Conservation (phyloP, 495 filamentous ascomycete species). For the Choiromyces venosus region DNA sequence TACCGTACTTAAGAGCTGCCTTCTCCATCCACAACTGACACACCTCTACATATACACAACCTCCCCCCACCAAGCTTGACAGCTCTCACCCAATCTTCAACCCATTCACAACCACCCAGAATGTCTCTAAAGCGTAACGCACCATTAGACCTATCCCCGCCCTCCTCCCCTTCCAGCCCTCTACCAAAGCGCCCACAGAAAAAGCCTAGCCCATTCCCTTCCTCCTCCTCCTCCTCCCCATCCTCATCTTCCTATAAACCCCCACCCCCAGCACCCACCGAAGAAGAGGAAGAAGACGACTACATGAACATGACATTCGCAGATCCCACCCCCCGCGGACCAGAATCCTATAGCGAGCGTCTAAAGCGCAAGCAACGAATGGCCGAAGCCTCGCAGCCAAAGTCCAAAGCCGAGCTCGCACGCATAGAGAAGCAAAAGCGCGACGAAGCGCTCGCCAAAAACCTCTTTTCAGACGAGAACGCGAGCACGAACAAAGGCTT, state of each 20-base stretch:
- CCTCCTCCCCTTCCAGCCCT: conserved; percentile 6
- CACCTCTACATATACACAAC: background rate
- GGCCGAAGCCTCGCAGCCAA: conserved; percentile 55
- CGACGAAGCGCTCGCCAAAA: conserved; percentile 66
- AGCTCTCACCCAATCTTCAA: background rate
- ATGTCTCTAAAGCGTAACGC: background rate
- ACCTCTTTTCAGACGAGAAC: conserved; percentile 56
- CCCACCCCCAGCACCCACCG: conserved; percentile 3
- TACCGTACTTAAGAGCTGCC: conserved; percentile 9
- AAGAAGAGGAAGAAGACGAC: conserved; percentile 55
- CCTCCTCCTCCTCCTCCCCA: background rate
- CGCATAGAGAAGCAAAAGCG: conserved; percentile 62
- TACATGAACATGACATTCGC: conserved; percentile 63
- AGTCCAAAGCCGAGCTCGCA: conserved; percentile 77
- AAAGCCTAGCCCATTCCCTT: background rate
- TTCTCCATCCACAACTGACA: background rate
- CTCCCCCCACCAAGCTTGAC: background rate
- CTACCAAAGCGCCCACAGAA: conserved; percentile 9
- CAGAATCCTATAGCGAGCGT: conserved; percentile 56
- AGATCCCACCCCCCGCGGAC: conserved; percentile 33
- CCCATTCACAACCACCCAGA: too few species aligned
- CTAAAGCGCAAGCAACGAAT: conserved; percentile 53
- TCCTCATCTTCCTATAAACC: conserved; percentile 6
- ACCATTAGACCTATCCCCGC: background rate
- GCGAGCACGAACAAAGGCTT: conserved; percentile 65